These are phyloP conservation scores for Brachypodium distachyon DNA, from an alignment of 202 grass and related monocot genomes.

Conservation along the genomic window DNA sequence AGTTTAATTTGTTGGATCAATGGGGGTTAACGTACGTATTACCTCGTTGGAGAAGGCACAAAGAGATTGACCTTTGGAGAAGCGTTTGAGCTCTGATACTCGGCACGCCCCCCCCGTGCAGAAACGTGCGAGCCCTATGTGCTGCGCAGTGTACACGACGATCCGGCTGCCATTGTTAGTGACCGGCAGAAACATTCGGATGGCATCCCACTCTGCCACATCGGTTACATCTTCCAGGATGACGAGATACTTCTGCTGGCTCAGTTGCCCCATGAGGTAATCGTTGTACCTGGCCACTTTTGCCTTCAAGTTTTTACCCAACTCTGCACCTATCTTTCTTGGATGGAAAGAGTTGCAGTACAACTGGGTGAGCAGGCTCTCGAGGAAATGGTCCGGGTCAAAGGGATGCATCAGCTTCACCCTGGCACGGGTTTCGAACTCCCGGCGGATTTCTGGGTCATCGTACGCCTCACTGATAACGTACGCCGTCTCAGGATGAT, in stretches of 20 bases:
- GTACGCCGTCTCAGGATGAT: too few relatives aligned
- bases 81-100: background rate
- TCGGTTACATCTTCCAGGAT: background rate
- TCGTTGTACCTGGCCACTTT: too few relatives aligned
- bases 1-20: too few relatives aligned
- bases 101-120: background rate
- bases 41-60: background rate
- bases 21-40: background rate
- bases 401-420: background rate
- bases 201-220: background rate
- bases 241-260: background rate
- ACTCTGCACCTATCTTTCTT: too few relatives aligned
- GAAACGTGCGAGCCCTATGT: background rate
- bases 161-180: background rate
- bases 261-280: too few relatives aligned
- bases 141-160: background rate
- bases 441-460: background rate
- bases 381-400: background rate
- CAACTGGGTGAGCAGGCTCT: background rate
- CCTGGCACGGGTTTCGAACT: background rate
- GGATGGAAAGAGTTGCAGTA: background rate
- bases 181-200: background rate
- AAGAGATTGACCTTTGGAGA: background rate
- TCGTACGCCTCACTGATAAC: background rate
- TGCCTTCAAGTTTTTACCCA: too few relatives aligned